Base-by-base conservation (phyloP, 1,284 basidiomycete genomes). In the Boletus albobrunnescens region DNA sequence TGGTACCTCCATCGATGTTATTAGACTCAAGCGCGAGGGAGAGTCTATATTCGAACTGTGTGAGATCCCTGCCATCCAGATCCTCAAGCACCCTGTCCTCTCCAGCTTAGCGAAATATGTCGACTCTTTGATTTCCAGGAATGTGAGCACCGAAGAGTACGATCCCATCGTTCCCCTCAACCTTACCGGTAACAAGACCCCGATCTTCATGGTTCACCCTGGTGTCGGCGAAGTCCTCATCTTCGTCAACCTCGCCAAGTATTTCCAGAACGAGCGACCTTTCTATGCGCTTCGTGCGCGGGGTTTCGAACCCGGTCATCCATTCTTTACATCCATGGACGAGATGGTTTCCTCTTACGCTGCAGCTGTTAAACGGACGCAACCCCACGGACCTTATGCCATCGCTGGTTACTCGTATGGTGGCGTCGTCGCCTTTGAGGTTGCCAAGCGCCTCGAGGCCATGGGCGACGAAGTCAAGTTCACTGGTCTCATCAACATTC, bases 321-420 rank as follows among this genome's bases (percentile, higher is more conserved):
- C 56, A 0, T 61, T 68, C 44, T 74, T 74, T 49, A 31, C 40
- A 0, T 59, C 69, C 4, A 67, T 77, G 54, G 58, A 65, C 0
- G 72, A 76, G 55, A 74, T 76, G 62, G 70, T 72, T 3, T 61
- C 63, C 4, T 62, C 59, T 14, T 77, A 77, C 47, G 63, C 68
- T 6, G 52, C 55, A 1, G 68, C 67, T 4, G 66, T 76, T 19
- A 66, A 68, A 52, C 57, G 57, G 4, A 57, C 61, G 1, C 69
- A 71, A 38, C 68, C 73, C 5, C 56, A 51, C 3, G 75, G 75
- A 0, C 75, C 76, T 1, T 77, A 72, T 46, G 67, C 69, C 35
- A 56, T 77, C 20, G 74, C 69, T 0, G 75, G 76, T 9, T 77
- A 77, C 66, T 73, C 71, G 24, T 77, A 73, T 41, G 76, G 75